These are phyloP conservation scores for Leccinum huronense DNA, from an alignment of 1,284 basidiomycete species.

Conservation along the genomic window DNA sequence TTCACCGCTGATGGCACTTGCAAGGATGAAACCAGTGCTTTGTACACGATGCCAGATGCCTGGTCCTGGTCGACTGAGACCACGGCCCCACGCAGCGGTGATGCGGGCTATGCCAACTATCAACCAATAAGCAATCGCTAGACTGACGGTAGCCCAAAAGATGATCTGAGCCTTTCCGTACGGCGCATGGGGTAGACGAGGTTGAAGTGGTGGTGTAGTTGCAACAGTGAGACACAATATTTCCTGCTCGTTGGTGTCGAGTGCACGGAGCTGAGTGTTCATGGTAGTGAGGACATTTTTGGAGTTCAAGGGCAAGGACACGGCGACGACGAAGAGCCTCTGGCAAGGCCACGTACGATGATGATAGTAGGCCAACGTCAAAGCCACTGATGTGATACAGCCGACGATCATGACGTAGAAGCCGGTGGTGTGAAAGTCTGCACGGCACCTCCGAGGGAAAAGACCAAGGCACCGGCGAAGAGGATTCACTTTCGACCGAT, in stretches of 20 bases:
- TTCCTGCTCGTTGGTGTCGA: constrained; percentile 80
- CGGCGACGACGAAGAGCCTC: constrained; percentile 45
- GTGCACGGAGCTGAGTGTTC: constrained; percentile 79
- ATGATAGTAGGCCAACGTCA: constrained; percentile 87
- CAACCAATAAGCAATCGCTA: constrained; percentile 81
- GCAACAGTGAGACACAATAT: constrained; percentile 80
- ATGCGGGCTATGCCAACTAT: constrained; percentile 79
- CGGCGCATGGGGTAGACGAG: constrained; percentile 45
- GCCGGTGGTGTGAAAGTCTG: constrained; percentile 83
- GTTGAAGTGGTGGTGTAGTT: constrained; percentile 78
- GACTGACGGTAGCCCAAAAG: constrained; percentile 78
- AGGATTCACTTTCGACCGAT: constrained; percentile 88
- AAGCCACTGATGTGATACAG: constrained; percentile 81
- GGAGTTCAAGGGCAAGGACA: constrained; percentile 68
- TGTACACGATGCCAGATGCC: constrained; percentile 69
- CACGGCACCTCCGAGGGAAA: constrained; percentile 85
- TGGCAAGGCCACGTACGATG: constrained; percentile 46
- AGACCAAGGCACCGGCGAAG: constrained; percentile 83
- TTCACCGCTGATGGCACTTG: constrained; percentile 92
- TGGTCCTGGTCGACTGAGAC: constrained; percentile 54
- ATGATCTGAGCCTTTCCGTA: constrained; percentile 78
- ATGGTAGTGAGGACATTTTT: constrained; percentile 81
- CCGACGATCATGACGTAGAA: constrained; percentile 88
- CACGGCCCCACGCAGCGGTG: constrained; percentile 78
- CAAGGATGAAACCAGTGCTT: constrained; percentile 81